phyloP scores from a whole-genome alignment of 2,329 filamentous ascomycete species.

The Fusarium agapanthi region DNA sequence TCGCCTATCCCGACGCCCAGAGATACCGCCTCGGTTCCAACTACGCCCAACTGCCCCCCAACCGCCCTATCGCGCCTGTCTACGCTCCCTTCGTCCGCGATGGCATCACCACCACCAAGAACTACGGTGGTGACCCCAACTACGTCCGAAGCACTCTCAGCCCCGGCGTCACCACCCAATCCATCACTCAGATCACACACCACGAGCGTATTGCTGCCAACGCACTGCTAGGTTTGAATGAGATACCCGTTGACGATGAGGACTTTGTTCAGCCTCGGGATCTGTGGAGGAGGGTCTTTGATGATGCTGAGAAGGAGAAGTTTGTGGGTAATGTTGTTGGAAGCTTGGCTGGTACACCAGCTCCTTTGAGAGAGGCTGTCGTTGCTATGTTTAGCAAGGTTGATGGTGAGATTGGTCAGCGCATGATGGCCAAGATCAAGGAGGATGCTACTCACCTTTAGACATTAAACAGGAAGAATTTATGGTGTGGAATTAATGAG shows the following conservation, averaged over 20 bases:
- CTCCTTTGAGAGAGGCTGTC: background rate
- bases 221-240: background rate
- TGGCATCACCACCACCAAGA: conserved; percentile 1
- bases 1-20: conserved; percentile 9
- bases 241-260: conserved; percentile 3
- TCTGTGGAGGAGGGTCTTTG: conserved; percentile 7
- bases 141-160: conserved; percentile 6
- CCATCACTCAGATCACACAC: conserved; percentile 2
- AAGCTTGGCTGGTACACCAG: background rate
- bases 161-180: background rate
- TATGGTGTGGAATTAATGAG: background rate
- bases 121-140: background rate
- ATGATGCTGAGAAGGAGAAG: conserved; percentile 5
- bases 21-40: conserved; percentile 6
- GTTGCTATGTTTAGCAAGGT: conserved; percentile 14
- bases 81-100: conserved; percentile 3
- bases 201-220: conserved; percentile 3
- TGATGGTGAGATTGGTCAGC: conserved; percentile 9
- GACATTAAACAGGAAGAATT: rapidly evolving
- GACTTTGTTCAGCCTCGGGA: background rate
- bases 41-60: background rate
- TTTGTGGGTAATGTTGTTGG: background rate
- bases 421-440: conserved; percentile 11
- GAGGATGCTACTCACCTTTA: background rate
- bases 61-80: background rate